Conservation (phyloP, 2,329 filamentous ascomycete species). For the Aspergillus glaucus region DNA sequence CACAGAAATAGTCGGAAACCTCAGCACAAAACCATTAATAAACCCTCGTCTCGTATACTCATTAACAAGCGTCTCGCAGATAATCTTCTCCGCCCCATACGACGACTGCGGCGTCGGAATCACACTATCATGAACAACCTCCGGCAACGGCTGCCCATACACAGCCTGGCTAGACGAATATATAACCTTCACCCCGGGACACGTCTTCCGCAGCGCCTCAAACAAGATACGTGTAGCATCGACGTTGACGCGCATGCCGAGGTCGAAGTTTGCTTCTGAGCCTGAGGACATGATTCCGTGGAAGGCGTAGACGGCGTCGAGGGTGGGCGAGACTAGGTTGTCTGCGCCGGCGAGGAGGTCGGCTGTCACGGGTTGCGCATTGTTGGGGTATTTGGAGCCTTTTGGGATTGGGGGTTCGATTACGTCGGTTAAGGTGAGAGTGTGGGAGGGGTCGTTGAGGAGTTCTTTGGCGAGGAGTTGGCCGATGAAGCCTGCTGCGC, state of each 20-base stretch:
- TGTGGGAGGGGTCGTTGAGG: slow-evolving; percentile 42
- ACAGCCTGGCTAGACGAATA: slow-evolving; percentile 60
- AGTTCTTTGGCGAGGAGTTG: slow-evolving; percentile 55
- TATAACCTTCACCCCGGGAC: slow-evolving; percentile 52
- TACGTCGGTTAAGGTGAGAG: slow-evolving; percentile 54
- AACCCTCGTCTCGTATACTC: slow-evolving; percentile 56
- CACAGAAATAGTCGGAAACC: slow-evolving; percentile 58
- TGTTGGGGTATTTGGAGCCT: slow-evolving; percentile 43
- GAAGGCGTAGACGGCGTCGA: slow-evolving; percentile 55
- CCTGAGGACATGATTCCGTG: slow-evolving; percentile 64
- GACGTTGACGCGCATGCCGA: slow-evolving; percentile 56
- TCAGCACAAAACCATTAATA: slow-evolving; percentile 52
- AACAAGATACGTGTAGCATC: slow-evolving; percentile 53
- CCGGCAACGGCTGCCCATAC: slow-evolving; percentile 53
- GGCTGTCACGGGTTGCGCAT: slow-evolving; percentile 46
- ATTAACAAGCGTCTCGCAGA: slow-evolving; percentile 57
- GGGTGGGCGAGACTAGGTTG: slow-evolving; percentile 34
- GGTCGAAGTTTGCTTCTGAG: slow-evolving; percentile 55
- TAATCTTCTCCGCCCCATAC: slow-evolving; percentile 59
- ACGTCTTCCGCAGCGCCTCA: slow-evolving; percentile 45
- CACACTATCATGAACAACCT: slow-evolving; percentile 46
- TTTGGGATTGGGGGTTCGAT: slow-evolving; percentile 47
- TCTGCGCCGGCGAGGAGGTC: slow-evolving; percentile 47
- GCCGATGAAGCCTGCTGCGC: slow-evolving; percentile 59
- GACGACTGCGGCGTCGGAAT: slow-evolving; percentile 56